Base-by-base conservation (phyloP, 2,329 filamentous ascomycete species). In the Diaporthe amygdali region DNA sequence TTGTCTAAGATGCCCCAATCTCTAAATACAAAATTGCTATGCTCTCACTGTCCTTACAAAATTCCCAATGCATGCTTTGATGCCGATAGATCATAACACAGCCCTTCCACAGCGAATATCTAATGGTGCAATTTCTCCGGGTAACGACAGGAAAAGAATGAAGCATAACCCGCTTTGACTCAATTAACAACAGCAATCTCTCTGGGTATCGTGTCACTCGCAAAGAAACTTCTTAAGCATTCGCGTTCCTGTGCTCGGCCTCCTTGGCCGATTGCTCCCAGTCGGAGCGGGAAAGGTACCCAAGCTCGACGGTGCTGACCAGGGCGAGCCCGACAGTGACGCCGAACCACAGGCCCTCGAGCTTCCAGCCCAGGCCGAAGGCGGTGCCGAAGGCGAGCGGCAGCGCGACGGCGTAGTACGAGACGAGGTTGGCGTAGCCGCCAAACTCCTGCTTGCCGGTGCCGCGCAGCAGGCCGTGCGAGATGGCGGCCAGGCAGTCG, bases 371-470 rank as follows among this genome's bases (percentile, higher is more conserved):
- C 4, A 95, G 83, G 0, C 90, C 92, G 79, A 98, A 97, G 0
- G 91, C 93, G 0, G 93, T 89, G 5, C 88, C 90, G 75, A 98
- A 92, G 47, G 92, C 94, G 41, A 97, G 89, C 0, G 96, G 96
- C 81, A 98, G 86, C 0, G 94, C 96, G 32, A 98, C 87, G 22
- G 89, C 84, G 81, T 98, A 99, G 83, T 98, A 98, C 27, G 92
- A 92, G 63, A 94, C 89, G 2, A 98, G 83, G 77, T 96, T 97
- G 9, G 95, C 91, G 76, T 96, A 97, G 0, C 96, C 95, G 15
- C 96, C 96, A 70, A 98, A 91, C 74, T 94, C 91, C 81, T 98
- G 96, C 71, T 93, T 90, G 3, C 96, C 96, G 20, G 98, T 89
- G 15, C 96, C 96, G 51, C 96, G 89, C 34, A 98, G 87, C 47